phyloP scores from a whole-genome alignment of 352 stramenopile species.

The Halophytophthora batemanensis region DNA sequence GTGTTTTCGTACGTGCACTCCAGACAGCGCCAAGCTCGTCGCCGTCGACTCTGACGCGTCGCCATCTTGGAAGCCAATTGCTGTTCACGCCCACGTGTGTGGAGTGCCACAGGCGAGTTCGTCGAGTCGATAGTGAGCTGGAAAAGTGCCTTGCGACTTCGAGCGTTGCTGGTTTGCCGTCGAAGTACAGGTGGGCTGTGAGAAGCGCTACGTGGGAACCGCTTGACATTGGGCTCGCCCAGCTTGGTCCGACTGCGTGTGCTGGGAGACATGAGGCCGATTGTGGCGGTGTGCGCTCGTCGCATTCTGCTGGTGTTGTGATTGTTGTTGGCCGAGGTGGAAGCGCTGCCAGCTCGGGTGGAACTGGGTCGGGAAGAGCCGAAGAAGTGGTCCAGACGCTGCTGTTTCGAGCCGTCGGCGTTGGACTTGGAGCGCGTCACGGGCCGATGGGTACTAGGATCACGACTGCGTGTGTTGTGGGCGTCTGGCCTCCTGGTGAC shows the following conservation, averaged over 20 bases:
- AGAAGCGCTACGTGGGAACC: conserved; percentile 33
- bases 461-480: conserved; percentile 2
- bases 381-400: conserved; percentile 45
- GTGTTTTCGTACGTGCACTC: conserved; percentile 76
- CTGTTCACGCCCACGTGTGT: conserved; percentile 26
- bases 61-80: conserved; percentile 28
- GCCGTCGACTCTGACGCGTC: conserved; percentile 29
- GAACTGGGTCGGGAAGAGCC: conserved; percentile 12
- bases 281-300: conserved; percentile 14
- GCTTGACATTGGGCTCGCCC: conserved; percentile 21
- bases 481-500: conserved; percentile 2
- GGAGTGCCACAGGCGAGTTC: conserved; percentile 26
- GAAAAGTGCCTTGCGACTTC: conserved; percentile 26
- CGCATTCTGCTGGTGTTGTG: conserved; percentile 8
- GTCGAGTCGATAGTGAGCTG: conserved; percentile 39
- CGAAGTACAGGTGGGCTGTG: conserved; percentile 28
- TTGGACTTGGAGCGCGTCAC: conserved; percentile 25
- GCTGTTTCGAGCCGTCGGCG: conserved; percentile 31
- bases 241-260: conserved; percentile 18
- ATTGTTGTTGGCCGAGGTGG: conserved; percentile 1
- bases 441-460: conserved; percentile 18
- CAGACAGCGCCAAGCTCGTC: conserved; percentile 47
- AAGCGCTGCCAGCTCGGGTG: conserved; percentile 2
- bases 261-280: conserved; percentile 16
- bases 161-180: conserved; percentile 11